A percentile compares a stretch with the other conserved stretches of the same genome.
Evolutionary conservation across 208 protist species (phyloP).

Genomic region (Tritrichomonas musculus): DNA sequence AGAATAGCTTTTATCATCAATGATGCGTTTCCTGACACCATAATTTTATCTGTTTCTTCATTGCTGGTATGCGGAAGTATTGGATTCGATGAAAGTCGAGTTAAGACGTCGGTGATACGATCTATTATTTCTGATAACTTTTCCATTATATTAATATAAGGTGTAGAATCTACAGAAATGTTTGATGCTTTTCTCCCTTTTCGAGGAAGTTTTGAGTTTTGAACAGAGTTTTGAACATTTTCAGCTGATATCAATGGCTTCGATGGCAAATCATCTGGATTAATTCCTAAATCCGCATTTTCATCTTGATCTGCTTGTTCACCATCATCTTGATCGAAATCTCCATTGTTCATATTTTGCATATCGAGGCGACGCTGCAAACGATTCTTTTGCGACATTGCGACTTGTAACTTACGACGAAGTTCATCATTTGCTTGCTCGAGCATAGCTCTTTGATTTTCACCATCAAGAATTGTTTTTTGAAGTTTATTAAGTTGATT

Average conservation of each 20-base stretch:
- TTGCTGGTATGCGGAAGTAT: neutral
- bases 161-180: neutral
- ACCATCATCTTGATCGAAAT: neutral
- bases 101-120: neutral
- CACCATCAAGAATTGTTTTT: neutral
- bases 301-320: neutral
- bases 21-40: neutral
- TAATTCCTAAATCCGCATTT: no score
- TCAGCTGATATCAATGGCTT: no score
- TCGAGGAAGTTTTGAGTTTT: no score
- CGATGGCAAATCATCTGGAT: no score
- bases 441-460: neutral
- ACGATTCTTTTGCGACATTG: neutral
- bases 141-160: neutral
- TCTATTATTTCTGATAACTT: neutral
- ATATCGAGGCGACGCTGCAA: neutral
- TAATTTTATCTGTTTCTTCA: neutral
- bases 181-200: no score
- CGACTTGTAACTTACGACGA: neutral
- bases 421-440: conserved; percentile 23
- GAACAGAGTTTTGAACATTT: no score
- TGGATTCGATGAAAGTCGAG: neutral
- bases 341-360: neutral
- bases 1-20: conserved; percentile 20
- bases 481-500: neutral